Base-by-base conservation (phyloP, 106 monocot species). In the Phalaenopsis aphrodite region DNA sequence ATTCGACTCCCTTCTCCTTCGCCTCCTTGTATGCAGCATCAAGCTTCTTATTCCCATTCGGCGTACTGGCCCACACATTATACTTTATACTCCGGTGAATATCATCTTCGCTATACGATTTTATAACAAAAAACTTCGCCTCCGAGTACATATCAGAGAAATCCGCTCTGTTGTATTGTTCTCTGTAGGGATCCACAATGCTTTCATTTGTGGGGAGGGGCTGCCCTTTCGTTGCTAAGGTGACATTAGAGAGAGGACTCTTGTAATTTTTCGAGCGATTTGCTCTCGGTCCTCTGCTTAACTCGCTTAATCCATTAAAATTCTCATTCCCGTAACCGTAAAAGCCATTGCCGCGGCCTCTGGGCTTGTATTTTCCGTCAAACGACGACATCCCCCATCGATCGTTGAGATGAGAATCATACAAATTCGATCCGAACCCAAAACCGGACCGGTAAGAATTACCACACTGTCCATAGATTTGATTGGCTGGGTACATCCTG, bases 81-180 rank as follows among this genome's bases (percentile, higher is more conserved):
- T 95, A 95, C 56, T 95, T 95, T 5, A 95, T 78, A 78, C 92
- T 90, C 77, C 91, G 90, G 78, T 95, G 95, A 75, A 95, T 61
- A 79, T 95, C 92, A 78, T 95, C 95, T 78, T 95, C 92, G 73
- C 95, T 92, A 83, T 92, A 95, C 21, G 92, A 95, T 77, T 95
- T 95, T 42, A 92, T 92, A 11, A 95, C 81, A 78, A 87, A 92
- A 69, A 92, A 95, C 48, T 89, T 95, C 1, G 95, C 95, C 72
- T 92, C 84, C 12, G 86, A 56, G 15, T 89, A 88, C 1, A 81
- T 83, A 18, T 84, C 87, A 15, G 85, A 79, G 56, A 95, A 95
- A 61, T 92, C 89, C 17, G 14, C 80, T 48, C 42, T 42, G 49
- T 95, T 95, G 84, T 90, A 95, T 41, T 88, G 85, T 38, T 90